Evolutionary conservation across 2,329 filamentous ascomycete genomes (phyloP), one percentile per base, ranked within the genome.

Genomic region (Verruconis gallopava): DNA sequence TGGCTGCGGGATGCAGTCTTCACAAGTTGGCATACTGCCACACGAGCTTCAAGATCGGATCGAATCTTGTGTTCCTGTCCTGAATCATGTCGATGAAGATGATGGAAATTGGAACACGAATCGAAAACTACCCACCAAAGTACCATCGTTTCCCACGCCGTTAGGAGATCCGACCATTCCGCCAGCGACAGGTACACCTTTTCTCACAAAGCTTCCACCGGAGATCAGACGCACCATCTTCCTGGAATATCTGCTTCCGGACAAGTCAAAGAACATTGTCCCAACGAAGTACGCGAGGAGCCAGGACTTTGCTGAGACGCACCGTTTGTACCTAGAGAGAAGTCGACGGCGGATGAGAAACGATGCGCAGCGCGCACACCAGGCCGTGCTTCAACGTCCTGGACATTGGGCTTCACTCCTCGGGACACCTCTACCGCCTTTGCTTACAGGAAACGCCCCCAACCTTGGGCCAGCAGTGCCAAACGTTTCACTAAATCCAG

Each of bases 231-330:
- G 25, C 25, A 30, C n/a, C 9, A 30, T 30, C 25, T n/a, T 30
- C 25, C 9, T 30, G 9, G n/a, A 36, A 14, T 42, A 42, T 33
- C 13, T 42, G 4, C 32, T 42, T 4, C 40, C 40, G 1, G 17
- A 34, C 13, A 42, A 42, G 20, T 18, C 25, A 12, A 13, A 11
- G 17, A 36, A 19, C 32, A 42, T 42, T 20, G 40, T 35, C 18
- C 40, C 40, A 6, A 14, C 17, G 9, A 35, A 20, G 6, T 21
- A 21, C 32, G 6, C 20, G 4, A 5, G n/a, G 4, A 20, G 12
- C 9, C 32, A 20, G 3, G 19, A 33, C 19, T 15, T 20, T 15
- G n/a, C 17, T 21, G 4, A 17, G 13, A 19, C 18, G n/a, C 19
- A 42, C 6, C 4, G 17, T 2, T 11, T 30, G 25, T 9, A 9